Percentiles rank a stretch among this genome's conserved stretches.
Conservation (phyloP, 805 yeast species). For the Scheffersomyces spartinae region DNA sequence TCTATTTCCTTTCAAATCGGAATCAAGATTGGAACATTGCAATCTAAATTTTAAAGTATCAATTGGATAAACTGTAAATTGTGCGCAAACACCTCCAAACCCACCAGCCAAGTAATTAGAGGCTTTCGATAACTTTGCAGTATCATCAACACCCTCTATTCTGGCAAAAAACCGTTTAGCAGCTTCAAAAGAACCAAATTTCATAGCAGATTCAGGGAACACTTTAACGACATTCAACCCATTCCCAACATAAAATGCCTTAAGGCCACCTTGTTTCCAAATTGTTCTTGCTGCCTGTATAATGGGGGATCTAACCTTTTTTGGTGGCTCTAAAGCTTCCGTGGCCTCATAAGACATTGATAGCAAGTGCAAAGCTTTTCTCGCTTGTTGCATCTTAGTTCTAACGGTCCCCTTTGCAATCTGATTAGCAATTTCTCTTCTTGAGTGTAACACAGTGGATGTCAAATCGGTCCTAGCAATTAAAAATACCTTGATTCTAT, state of each 20-base stretch:
- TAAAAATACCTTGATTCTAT: slow-evolving; percentile 83
- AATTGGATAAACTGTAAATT: slow-evolving; percentile 86
- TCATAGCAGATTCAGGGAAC: slow-evolving; percentile 95
- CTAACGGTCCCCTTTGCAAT: slow-evolving; percentile 24
- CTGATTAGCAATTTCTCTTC: slow-evolving; percentile 26
- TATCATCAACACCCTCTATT: slow-evolving; percentile 66
- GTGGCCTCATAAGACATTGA: slow-evolving; percentile 15
- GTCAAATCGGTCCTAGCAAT: slow-evolving; percentile 83
- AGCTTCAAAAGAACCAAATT: slow-evolving; percentile 90
- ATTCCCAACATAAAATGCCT: slow-evolving; percentile 88
- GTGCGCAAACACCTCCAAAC: slow-evolving; percentile 89
- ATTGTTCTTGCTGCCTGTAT: slow-evolving; percentile 70
- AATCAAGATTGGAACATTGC: slow-evolving; percentile 80
- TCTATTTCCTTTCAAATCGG: slow-evolving; percentile 46
- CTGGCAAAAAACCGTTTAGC: slow-evolving; percentile 64
- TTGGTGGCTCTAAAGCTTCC: slow-evolving; percentile 29
- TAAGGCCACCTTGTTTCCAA: slow-evolving; percentile 81
- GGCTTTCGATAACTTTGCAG: slow-evolving; percentile 54
- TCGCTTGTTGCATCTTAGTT: slow-evolving; percentile 23
- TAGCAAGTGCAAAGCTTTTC: slow-evolving; percentile 15
- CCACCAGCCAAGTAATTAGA: slow-evolving; percentile 94
- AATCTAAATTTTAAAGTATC: slow-evolving; percentile 90
- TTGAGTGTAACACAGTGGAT: slow-evolving; percentile 55
- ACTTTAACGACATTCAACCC: slow-evolving; percentile 89
- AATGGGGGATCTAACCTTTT: slow-evolving; percentile 56